A percentile compares a stretch with the other conserved stretches of the same genome.
Evolutionary conservation across 2,329 filamentous ascomycete genomes (phyloP).

Genomic region (Colletotrichum sp.): DNA sequence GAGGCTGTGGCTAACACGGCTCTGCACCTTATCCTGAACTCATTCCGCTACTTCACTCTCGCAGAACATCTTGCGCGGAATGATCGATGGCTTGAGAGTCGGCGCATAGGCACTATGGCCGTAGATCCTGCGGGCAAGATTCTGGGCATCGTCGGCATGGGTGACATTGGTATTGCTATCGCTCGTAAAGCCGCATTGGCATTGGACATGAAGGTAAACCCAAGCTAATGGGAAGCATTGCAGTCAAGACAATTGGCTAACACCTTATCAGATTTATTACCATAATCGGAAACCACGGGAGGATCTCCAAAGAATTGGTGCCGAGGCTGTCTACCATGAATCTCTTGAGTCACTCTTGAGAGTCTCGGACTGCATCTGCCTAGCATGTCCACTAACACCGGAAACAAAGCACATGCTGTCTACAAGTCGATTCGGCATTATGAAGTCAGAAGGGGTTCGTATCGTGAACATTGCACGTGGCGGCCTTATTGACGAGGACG

Average conservation of each 20-base stretch:
- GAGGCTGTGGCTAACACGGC: neutral
- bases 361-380: neutral
- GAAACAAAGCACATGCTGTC: neutral
- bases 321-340: neutral
- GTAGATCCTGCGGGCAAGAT: neutral
- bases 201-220: neutral
- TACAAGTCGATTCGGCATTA: neutral
- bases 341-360: neutral
- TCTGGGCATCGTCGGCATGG: neutral
- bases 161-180: neutral
- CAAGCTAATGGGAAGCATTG: accelerated
- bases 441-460: neutral
- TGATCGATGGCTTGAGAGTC: neutral
- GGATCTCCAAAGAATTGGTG: neutral
- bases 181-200: neutral
- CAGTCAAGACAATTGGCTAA: accelerated
- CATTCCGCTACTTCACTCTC: neutral
- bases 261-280: accelerated
- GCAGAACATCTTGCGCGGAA: neutral
- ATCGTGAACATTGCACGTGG: neutral
- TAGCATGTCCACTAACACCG: neutral
- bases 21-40: neutral
- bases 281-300: neutral
- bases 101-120: neutral
- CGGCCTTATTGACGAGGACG: neutral